Evolutionary conservation across 805 yeast genomes (phyloP).

Genomic region (Zygoascus bituminiphila): DNA sequence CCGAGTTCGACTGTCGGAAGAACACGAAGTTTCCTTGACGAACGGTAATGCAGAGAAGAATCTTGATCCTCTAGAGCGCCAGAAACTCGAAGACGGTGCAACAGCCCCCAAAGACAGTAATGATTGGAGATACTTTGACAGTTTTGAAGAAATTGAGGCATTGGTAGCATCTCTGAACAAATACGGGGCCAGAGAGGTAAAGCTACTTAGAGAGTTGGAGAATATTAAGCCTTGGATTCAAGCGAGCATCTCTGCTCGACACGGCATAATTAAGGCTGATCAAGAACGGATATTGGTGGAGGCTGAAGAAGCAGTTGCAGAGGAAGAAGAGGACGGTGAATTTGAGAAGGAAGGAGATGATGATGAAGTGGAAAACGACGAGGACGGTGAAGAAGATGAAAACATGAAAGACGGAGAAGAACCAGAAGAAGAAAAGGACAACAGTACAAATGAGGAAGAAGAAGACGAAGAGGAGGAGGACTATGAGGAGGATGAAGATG

Average conservation of each 20-base stretch:
- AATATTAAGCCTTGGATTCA: conserved; percentile 44
- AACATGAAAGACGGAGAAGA: conserved; percentile 40
- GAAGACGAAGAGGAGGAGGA: conserved; percentile 21
- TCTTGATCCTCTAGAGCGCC: neutral
- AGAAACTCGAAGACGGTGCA: neutral
- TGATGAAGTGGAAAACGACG: conserved; percentile 5
- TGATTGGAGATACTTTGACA: conserved; percentile 68
- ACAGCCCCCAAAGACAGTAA: conserved; percentile 4
- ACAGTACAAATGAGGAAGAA: conserved; percentile 36
- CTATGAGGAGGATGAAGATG: conserved; percentile 6
- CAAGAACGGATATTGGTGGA: conserved; percentile 16
- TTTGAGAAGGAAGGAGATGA: conserved; percentile 12
- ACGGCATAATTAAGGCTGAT: conserved; percentile 21
- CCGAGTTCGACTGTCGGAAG: conserved; percentile 5
- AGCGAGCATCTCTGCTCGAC: conserved; percentile 51
- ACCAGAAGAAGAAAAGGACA: conserved; percentile 8
- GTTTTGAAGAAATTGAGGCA: conserved; percentile 44
- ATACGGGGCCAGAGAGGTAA: conserved; percentile 67
- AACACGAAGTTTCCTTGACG: neutral
- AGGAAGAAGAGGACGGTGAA: conserved; percentile 14
- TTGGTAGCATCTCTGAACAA: conserved; percentile 62
- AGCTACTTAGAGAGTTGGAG: conserved; percentile 52
- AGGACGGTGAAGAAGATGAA: conserved; percentile 10
- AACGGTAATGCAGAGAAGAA: neutral
- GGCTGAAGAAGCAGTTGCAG: conserved; percentile 17